phyloP scores from a whole-genome alignment of 2,329 filamentous ascomycete species.

The Pseudogymnoascus sp. region DNA sequence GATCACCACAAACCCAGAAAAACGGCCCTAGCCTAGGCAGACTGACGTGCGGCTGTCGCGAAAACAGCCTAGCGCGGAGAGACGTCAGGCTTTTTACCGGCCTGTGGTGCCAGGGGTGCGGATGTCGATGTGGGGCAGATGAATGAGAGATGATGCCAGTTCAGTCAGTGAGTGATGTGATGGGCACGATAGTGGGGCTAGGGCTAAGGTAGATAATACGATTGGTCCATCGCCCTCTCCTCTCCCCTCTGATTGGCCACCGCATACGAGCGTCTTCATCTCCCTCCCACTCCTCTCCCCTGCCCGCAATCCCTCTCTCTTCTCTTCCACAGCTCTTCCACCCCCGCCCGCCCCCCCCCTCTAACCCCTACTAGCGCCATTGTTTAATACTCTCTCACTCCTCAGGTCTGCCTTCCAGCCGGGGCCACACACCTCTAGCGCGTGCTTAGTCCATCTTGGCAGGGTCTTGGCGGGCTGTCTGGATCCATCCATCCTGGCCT shows the following conservation, averaged over 20 bases:
- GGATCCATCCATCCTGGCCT: neutral
- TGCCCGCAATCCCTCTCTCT: neutral
- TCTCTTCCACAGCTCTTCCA: neutral
- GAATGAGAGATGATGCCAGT: neutral
- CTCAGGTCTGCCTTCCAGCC: neutral
- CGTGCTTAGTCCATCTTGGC: neutral
- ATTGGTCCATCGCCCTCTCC: neutral
- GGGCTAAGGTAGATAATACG: neutral
- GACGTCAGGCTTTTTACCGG: neutral
- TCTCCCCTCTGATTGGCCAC: neutral
- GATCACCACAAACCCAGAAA: neutral
- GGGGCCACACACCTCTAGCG: neutral
- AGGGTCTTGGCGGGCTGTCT: neutral
- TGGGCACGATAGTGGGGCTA: neutral
- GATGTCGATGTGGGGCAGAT: too few species aligned
- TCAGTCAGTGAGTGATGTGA: neutral
- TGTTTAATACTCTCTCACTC: neutral
- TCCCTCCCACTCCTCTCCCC: neutral
- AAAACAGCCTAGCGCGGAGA: neutral
- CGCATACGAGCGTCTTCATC: neutral
- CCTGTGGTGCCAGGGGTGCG: neutral
- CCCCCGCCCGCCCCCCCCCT: neutral
- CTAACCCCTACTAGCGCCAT: neutral
- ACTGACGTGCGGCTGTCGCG: neutral
- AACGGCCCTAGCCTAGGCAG: neutral